A percentile compares a stretch with the other conserved stretches of the same genome.
These are phyloP conservation scores for Vanrija pseudolonga DNA, from an alignment of 1,284 basidiomycete genomes.

Conservation along the genomic window DNA sequence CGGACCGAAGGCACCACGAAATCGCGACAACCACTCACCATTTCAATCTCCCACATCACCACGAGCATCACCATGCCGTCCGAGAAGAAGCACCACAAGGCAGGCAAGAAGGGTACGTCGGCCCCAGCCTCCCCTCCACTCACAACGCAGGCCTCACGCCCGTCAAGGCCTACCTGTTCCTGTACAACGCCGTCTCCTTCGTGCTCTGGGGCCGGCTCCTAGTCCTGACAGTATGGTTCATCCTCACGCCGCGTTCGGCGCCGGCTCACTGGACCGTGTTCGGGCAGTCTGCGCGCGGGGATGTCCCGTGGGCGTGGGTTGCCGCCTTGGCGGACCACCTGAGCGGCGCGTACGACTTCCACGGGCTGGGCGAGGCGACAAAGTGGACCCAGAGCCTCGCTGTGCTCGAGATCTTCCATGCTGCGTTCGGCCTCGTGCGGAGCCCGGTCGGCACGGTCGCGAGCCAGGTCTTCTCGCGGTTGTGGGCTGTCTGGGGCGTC, in stretches of 20 bases:
- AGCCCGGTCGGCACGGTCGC: slow-evolving; percentile 75
- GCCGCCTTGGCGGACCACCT: slow-evolving; percentile 54
- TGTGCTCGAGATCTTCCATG: slow-evolving; percentile 76
- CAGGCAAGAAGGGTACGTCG: background rate
- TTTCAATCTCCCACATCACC: too few species aligned
- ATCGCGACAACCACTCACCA: too few species aligned
- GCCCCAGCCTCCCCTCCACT: background rate
- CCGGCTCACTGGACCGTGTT: slow-evolving; percentile 8
- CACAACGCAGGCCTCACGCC: slow-evolving; percentile 23
- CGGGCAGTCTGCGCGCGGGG: slow-evolving; percentile 5
- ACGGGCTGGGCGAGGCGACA: slow-evolving; percentile 59
- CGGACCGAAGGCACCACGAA: too few species aligned
- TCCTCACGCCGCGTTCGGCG: slow-evolving; percentile 25
- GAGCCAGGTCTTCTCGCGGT: slow-evolving; percentile 80
- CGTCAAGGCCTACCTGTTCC: slow-evolving; percentile 61
- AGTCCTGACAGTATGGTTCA: slow-evolving; percentile 47
- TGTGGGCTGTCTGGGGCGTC: slow-evolving; percentile 85
- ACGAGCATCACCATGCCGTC: background rate
- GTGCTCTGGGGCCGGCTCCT: slow-evolving; percentile 72
- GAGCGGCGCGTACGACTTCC: slow-evolving; percentile 48
- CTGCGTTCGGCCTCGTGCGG: slow-evolving; percentile 74
- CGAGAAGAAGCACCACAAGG: background rate
- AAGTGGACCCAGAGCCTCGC: slow-evolving; percentile 77
- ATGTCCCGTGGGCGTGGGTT: background rate
- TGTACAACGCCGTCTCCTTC: slow-evolving; percentile 72